Evolutionary conservation across 2,329 filamentous ascomycete species (phyloP).

Genomic region (Colletotrichum zoysiae): DNA sequence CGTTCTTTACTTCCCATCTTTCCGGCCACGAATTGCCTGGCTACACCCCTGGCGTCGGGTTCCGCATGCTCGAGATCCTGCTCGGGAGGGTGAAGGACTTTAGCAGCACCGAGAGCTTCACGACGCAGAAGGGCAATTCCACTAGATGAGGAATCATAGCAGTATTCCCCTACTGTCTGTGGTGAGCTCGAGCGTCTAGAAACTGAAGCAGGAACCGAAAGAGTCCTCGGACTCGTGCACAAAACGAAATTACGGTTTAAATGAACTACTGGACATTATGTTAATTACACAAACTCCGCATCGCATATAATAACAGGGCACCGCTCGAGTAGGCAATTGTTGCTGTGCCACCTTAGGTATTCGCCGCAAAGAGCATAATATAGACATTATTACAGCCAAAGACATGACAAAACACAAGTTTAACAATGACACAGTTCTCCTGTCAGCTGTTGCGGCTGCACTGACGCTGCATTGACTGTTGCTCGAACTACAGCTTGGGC

Average conservation of each 20-base stretch:
- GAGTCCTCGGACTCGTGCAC: no score
- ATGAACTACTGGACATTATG: no score
- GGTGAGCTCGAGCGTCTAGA: not conserved
- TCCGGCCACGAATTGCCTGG: conserved; percentile 47
- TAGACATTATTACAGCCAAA: not conserved
- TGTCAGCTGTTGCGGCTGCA: no score
- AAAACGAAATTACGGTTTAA: no score
- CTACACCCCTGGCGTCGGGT: conserved; percentile 47
- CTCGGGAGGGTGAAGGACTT: conserved; percentile 46
- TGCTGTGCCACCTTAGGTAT: no score
- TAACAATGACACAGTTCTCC: not conserved
- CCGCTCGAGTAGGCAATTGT: no score
- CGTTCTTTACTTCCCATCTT: conserved; percentile 40
- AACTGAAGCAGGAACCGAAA: not conserved
- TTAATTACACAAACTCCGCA: no score
- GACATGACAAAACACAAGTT: not conserved
- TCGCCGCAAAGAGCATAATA: no score
- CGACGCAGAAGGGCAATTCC: conserved; percentile 22
- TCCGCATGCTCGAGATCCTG: conserved; percentile 48
- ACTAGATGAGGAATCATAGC: not conserved
- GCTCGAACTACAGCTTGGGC: not conserved
- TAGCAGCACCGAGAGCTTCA: conserved; percentile 29
- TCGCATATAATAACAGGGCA: no score
- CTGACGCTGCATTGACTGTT: no score
- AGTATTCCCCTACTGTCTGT: not conserved